Base-by-base conservation (phyloP, 176 grass and related monocot species). In the Panicum miliaceum region DNA sequence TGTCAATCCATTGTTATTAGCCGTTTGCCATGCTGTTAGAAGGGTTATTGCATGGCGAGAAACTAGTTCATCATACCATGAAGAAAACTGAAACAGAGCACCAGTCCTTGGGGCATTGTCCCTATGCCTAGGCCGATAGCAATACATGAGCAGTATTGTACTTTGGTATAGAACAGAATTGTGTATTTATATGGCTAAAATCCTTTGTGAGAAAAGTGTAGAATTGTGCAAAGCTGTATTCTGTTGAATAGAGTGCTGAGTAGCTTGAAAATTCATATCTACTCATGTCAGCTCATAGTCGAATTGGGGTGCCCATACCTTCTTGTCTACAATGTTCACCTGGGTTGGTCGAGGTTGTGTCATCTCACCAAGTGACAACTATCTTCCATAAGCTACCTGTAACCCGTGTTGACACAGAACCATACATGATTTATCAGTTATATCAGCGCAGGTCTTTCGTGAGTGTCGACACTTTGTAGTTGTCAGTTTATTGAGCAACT, bases 371-470 rank as follows among this genome's bases (percentile, higher is more conserved):
- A 82, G 54, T 69, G 12, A 12, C 7, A 54, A 73, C 48, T 12
- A 13, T 47, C 45, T 47, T 47, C 10, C 45, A 12, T 47, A 47
- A 47, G 45, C 47, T 50, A 50, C 47, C 42, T 13, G 13, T 50
- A 48, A 50, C 23, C 14, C 18, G 1, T 59, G 32, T 48, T 52
- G 16, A 6, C 20, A 41, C 60, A 4, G 19, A 26, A 68, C 27
- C 85, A 36, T 73, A 36, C 5, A 68, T 0, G 13, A 69, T 79
- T 47, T 79, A 15, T 34, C 64, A 62, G 53, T 52, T 77, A 61
- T 9, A 42, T 42, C 41, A 35, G 10, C 35, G 15, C 6, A 36
- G 12, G 8, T n/a, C 8, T 68, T 43, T n/a, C 10, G 51, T 41
- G 6, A 50, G 12, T 34, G 4, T 29, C 40, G 56, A 8, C 57